Conservation (phyloP, 2,329 filamentous ascomycete genomes). For the Pyrenophora teres region DNA sequence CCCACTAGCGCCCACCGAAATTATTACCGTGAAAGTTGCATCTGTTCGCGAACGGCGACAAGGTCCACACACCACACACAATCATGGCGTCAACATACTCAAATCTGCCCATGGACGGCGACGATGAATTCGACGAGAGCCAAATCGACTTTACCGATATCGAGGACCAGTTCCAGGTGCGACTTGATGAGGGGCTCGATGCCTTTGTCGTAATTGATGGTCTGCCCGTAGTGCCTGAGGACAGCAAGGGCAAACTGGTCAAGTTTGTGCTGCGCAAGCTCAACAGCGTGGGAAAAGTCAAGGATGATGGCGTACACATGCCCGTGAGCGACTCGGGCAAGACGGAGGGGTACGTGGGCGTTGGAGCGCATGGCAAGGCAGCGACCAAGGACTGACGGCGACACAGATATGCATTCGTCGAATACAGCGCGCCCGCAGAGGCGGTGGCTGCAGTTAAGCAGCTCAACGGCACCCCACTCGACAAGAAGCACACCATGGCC, state of each 20-base stretch:
- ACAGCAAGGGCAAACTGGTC: conserved; percentile 89
- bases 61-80: conserved; percentile 48
- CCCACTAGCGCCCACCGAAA: conserved; percentile 19
- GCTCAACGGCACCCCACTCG: conserved; percentile 83
- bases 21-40: conserved; percentile 7
- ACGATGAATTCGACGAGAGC: conserved; percentile 89
- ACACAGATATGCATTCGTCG: conserved; percentile 89
- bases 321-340: conserved; percentile 85
- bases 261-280: conserved; percentile 97
- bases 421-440: conserved; percentile 89
- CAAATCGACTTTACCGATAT: conserved; percentile 96
- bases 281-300: conserved; percentile 79
- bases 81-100: conserved; percentile 91
- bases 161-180: conserved; percentile 91
- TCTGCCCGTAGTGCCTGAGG: conserved; percentile 84
- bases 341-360: conserved; percentile 74
- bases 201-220: conserved; percentile 96
- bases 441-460: conserved; percentile 87
- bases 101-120: conserved; percentile 75
- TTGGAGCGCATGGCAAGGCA: not conserved
- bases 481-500: conserved; percentile 93
- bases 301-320: conserved; percentile 91
- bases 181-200: conserved; percentile 93
- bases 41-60: conserved; percentile 24
- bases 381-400: conserved; percentile 21